phyloP scores from a whole-genome alignment of 352 stramenopile species.

The Globisporangium perplexum region DNA sequence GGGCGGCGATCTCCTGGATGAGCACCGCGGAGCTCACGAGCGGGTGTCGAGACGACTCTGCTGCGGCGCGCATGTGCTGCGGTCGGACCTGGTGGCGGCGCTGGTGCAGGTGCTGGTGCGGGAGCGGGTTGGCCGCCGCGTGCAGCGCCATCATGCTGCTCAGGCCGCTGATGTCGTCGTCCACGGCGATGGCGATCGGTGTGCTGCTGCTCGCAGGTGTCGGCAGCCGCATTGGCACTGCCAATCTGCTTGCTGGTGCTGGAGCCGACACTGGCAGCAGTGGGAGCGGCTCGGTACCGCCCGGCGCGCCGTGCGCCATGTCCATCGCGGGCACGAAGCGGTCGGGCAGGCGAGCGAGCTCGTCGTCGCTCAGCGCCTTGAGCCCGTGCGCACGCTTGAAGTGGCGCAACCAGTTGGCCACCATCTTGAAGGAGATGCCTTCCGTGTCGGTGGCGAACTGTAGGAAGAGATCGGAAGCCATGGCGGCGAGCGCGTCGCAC shows the following conservation, averaged over 20 bases:
- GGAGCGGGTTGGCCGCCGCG: not conserved
- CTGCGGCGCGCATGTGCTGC: conserved; percentile 9
- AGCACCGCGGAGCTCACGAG: conserved; percentile 24
- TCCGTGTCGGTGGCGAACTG: conserved; percentile 47
- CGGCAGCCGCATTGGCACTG: too few relatives aligned
- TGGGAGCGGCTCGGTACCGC: not conserved
- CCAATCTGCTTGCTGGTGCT: too few relatives aligned
- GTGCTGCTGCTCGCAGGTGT: not conserved
- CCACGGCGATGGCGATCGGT: conserved; percentile 6
- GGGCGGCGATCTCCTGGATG: conserved; percentile 35
- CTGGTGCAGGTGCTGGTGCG: conserved; percentile 1
- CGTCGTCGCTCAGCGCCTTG: conserved; percentile 40
- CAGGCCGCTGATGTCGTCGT: conserved; percentile 33
- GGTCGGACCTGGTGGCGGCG: conserved; percentile 1
- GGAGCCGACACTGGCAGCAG: not conserved
- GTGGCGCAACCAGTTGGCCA: conserved; percentile 55
- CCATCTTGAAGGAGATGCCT: conserved; percentile 31
- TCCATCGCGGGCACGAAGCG: conserved; percentile 65
- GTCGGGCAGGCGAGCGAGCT: conserved; percentile 43
- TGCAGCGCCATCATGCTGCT: conserved; percentile 7
- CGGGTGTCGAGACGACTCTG: conserved; percentile 7
- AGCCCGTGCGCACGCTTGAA: conserved; percentile 67
- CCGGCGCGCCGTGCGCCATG: conserved; percentile 14
- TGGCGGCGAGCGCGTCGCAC: conserved; percentile 38
- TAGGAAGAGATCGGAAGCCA: conserved; percentile 61